Conservation (phyloP, 768 basidiomycete genomes). For the Pholiota molesta region DNA sequence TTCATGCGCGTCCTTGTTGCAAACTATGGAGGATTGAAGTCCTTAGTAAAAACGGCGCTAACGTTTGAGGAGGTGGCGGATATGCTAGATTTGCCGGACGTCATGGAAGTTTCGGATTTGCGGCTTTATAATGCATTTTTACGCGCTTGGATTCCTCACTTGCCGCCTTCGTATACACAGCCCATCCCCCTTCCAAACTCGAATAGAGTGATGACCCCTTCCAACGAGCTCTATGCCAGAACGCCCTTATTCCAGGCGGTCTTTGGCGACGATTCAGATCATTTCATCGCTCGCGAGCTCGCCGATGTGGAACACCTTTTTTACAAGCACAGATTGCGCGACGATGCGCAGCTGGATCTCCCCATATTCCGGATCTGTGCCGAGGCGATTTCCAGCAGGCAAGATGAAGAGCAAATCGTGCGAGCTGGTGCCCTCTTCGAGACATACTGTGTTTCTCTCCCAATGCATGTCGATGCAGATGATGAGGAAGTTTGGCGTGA, state of each 20-base stretch:
- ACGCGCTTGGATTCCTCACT: conserved; percentile 12
- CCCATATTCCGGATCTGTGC: conserved; percentile 40
- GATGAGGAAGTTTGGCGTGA: conserved; percentile 28
- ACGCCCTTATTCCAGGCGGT: conserved; percentile 38
- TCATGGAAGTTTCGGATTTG: conserved; percentile 8
- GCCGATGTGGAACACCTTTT: conserved; percentile 31
- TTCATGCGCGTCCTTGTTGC: conserved; percentile 23
- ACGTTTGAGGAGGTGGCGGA: conserved; percentile 9
- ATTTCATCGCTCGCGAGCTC: conserved; percentile 35
- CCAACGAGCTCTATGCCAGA: conserved; percentile 36
- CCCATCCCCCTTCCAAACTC: conserved; percentile 37
- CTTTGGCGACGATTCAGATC: conserved; percentile 31
- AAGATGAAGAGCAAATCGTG: conserved; percentile 15
- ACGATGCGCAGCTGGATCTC: conserved; percentile 30
- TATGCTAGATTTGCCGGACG: conserved; percentile 13
- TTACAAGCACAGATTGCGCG: conserved; percentile 32
- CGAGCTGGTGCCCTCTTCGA: conserved; percentile 36
- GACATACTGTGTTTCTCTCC: conserved; percentile 36
- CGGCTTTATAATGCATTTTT: conserved; percentile 20
- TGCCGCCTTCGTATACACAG: conserved; percentile 7
- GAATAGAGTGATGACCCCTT: conserved; percentile 24
- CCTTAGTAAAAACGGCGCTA: conserved; percentile 10
- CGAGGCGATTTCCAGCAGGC: conserved; percentile 29
- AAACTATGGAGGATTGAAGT: conserved; percentile 12
- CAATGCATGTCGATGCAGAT: conserved; percentile 26